A percentile compares a stretch with the other conserved stretches of the same genome.
These are phyloP conservation scores for Escallonia rubra DNA, from an alignment of 129 eudicot species.

Conservation along the genomic window DNA sequence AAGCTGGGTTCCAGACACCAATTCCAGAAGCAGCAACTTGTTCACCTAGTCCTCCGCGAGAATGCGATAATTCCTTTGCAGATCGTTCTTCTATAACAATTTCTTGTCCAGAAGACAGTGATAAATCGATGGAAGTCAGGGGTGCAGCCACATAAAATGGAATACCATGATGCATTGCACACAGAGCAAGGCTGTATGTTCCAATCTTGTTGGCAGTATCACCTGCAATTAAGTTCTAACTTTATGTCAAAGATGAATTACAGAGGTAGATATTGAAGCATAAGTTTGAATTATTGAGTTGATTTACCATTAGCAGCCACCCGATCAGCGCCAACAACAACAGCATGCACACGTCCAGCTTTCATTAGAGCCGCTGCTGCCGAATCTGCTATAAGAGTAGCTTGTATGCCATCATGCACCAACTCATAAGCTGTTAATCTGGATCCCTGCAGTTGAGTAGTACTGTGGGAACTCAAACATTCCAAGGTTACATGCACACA, in stretches of 20 bases:
- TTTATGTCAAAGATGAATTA: background rate
- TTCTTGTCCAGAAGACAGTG: slow-evolving; percentile 76
- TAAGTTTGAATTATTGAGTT: background rate
- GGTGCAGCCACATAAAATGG: slow-evolving; percentile 93
- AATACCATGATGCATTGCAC: slow-evolving; percentile 73
- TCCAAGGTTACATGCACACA: background rate
- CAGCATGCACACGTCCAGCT: slow-evolving; percentile 73
- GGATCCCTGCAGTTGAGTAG: slow-evolving; percentile 57
- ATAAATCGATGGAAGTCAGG: slow-evolving; percentile 79
- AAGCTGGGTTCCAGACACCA: slow-evolving; percentile 97
- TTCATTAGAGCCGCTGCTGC: slow-evolving; percentile 97
- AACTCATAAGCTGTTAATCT: slow-evolving; percentile 90
- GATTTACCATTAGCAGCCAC: slow-evolving; percentile 90
- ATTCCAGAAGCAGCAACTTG: slow-evolving; percentile 97
- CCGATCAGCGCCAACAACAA: slow-evolving; percentile 97
- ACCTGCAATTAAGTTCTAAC: slow-evolving; percentile 34
- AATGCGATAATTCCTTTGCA: slow-evolving; percentile 59
- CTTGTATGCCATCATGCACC: slow-evolving; percentile 90
- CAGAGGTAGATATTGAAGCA: background rate
- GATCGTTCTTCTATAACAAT: slow-evolving; percentile 95
- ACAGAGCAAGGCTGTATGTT: slow-evolving; percentile 84
- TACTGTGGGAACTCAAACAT: background rate
- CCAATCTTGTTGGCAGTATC: slow-evolving; percentile 98
- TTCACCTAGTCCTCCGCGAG: slow-evolving; percentile 95
- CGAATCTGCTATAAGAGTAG: slow-evolving; percentile 93